phyloP scores from a whole-genome alignment of 2,329 filamentous ascomycete species.

The Colletotrichum sp. region DNA sequence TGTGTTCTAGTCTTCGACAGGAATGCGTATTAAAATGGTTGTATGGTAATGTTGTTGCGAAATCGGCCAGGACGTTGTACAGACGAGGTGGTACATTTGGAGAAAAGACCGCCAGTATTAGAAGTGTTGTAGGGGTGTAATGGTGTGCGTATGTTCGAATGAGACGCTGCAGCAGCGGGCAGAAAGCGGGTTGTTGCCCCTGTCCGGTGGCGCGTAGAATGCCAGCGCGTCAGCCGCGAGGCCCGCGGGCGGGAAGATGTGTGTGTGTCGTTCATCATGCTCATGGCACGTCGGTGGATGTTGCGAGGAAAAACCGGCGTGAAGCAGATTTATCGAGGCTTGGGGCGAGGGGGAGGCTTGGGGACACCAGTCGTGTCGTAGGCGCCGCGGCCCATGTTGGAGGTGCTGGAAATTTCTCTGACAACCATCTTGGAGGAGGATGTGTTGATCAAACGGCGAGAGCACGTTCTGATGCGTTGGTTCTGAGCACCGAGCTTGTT shows the following conservation, averaged over 20 bases:
- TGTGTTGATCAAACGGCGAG: not conserved
- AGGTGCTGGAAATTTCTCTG: conserved; percentile 32
- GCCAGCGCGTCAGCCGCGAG: conserved; percentile 23
- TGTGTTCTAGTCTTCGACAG: conserved; percentile 36
- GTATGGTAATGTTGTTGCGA: conserved; percentile 25
- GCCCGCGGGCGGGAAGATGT: not conserved
- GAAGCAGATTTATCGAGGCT: conserved; percentile 37
- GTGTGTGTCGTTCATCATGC: not conserved
- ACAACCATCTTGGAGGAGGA: conserved; percentile 38
- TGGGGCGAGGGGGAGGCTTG: conserved; percentile 50
- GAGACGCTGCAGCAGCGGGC: conserved; percentile 1
- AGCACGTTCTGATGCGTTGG: not conserved
- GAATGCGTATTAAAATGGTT: conserved; percentile 39
- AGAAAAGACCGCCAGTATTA: conserved; percentile 13
- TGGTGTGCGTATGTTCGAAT: conserved; percentile 2
- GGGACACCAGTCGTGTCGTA: conserved; percentile 57
- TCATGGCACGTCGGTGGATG: not conserved
- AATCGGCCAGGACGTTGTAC: conserved; percentile 19
- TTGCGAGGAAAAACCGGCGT: not conserved
- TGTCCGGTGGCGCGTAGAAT: conserved; percentile 17
- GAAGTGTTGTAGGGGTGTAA: conserved; percentile 10
- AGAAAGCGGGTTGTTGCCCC: conserved; percentile 11
- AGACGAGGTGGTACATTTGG: conserved; percentile 15
- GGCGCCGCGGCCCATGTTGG: conserved; percentile 56
- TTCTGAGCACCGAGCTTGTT: conserved; percentile 8